These are phyloP conservation scores for Globisporangium echinulatum DNA, from an alignment of 352 stramenopile genomes.

Conservation along the genomic window DNA sequence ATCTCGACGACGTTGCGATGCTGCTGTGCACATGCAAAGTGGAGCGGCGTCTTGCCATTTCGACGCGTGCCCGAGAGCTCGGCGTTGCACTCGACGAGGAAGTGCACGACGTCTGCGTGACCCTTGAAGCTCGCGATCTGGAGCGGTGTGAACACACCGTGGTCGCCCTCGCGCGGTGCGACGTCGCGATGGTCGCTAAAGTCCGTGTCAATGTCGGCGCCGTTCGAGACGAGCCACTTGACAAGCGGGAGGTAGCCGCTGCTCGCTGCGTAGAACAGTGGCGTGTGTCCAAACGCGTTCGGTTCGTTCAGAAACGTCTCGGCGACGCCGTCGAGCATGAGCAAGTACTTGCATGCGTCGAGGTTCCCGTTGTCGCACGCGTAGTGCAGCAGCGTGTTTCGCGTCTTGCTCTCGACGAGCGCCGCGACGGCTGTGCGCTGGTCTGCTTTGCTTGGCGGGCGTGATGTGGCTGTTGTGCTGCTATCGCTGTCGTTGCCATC, in stretches of 20 bases:
- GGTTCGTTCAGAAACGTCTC: slow-evolving; percentile 63
- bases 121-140: slow-evolving; percentile 76
- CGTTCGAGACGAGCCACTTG: slow-evolving; percentile 83
- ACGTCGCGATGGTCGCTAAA: slow-evolving; percentile 58
- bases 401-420: slow-evolving; percentile 56
- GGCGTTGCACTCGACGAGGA: slow-evolving; percentile 80
- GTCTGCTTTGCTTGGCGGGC: background rate
- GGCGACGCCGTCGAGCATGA: slow-evolving; percentile 64
- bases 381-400: slow-evolving; percentile 75
- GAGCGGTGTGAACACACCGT: slow-evolving; percentile 69
- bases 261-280: slow-evolving; percentile 72
- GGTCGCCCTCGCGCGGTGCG: slow-evolving; percentile 41
- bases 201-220: slow-evolving; percentile 77
- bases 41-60: slow-evolving; percentile 70
- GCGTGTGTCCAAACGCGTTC: slow-evolving; percentile 71
- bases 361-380: slow-evolving; percentile 80
- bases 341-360: slow-evolving; percentile 70
- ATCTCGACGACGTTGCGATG: slow-evolving; percentile 58
- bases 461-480: background rate
- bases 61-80: slow-evolving; percentile 51
- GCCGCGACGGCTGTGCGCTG: slow-evolving; percentile 19
- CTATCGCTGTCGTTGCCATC: slow-evolving; percentile 14
- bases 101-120: slow-evolving; percentile 61
- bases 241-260: slow-evolving; percentile 66
- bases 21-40: slow-evolving; percentile 61